Percentiles rank a stretch among this genome's conserved stretches.
phyloP scores from a whole-genome alignment of 148 eudicot genomes.

The Polygonum maritimum region DNA sequence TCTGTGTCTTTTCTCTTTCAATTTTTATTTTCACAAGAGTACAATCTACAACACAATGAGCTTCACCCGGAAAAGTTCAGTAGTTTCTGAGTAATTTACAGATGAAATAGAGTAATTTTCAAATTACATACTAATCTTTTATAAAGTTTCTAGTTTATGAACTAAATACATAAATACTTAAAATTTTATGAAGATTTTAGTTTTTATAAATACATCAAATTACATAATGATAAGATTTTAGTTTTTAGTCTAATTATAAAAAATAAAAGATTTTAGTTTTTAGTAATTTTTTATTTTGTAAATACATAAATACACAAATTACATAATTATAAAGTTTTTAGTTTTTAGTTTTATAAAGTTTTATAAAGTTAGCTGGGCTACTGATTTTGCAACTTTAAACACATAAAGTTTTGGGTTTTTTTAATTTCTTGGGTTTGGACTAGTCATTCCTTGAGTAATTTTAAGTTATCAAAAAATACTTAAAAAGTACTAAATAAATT shows the following conservation, averaged over 20 bases:
- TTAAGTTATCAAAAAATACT: background rate
- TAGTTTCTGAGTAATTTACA: slow-evolving; percentile 1
- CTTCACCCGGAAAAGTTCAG: background rate
- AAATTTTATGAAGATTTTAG: no score
- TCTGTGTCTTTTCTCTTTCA: background rate
- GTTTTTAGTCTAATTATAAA: no score
- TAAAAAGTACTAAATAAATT: background rate
- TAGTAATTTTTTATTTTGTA: no score
- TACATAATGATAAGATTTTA: no score
- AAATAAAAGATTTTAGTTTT: no score
- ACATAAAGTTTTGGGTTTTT: no score
- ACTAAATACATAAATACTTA: no score
- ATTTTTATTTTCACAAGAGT: background rate
- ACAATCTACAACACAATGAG: background rate
- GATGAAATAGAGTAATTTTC: background rate
- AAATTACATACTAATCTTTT: background rate
- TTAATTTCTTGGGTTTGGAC: no score
- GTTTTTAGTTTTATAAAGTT: no score
- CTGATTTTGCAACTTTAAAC: no score
- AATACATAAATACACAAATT: no score
- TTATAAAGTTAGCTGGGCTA: background rate
- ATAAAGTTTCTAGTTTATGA: background rate
- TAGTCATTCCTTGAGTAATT: background rate
- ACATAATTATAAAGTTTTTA: background rate
- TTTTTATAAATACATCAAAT: no score